Percentiles rank a stretch among this genome's conserved stretches.
These are phyloP conservation scores for Pythium utonaiense DNA, from an alignment of 352 stramenopile genomes.

Conservation along the genomic window DNA sequence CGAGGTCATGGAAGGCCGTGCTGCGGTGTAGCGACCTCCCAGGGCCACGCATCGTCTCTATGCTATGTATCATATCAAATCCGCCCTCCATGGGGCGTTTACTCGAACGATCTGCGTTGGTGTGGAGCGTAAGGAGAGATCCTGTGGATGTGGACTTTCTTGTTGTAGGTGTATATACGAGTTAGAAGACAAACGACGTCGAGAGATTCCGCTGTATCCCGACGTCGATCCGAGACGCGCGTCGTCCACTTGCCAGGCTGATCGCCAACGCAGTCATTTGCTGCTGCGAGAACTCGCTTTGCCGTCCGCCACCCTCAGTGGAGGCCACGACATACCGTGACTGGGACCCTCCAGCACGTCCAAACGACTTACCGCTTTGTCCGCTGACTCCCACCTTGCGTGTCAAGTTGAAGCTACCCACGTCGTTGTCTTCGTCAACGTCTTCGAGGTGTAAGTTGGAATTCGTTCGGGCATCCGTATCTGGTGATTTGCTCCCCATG, in stretches of 20 bases:
- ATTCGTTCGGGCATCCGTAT: neutral
- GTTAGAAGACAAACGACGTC: constrained; percentile 17
- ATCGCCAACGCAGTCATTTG: neutral
- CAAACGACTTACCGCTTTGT: constrained; percentile 1
- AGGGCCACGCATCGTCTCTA: neutral
- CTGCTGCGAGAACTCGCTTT: neutral
- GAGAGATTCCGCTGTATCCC: constrained; percentile 14
- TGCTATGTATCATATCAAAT: constrained; percentile 1
- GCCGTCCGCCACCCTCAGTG: neutral
- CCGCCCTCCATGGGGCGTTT: neutral
- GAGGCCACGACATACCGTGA: constrained; percentile 6
- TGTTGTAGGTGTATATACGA: neutral
- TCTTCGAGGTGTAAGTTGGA: constrained; percentile 16
- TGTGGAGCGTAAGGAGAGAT: no score
- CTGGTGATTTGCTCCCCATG: constrained; percentile 29
- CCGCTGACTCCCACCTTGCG: neutral
- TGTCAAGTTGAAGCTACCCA: neutral
- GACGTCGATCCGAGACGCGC: constrained; percentile 3
- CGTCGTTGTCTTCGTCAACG: constrained; percentile 13
- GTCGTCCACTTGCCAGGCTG: neutral
- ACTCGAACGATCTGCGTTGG: neutral
- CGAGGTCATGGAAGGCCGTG: constrained; percentile 16
- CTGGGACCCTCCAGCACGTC: neutral
- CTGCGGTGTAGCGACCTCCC: neutral
- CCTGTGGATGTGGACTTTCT: no score